Conservation (phyloP, 371 early-diverging fungal species). For the Coemansia sp. region DNA sequence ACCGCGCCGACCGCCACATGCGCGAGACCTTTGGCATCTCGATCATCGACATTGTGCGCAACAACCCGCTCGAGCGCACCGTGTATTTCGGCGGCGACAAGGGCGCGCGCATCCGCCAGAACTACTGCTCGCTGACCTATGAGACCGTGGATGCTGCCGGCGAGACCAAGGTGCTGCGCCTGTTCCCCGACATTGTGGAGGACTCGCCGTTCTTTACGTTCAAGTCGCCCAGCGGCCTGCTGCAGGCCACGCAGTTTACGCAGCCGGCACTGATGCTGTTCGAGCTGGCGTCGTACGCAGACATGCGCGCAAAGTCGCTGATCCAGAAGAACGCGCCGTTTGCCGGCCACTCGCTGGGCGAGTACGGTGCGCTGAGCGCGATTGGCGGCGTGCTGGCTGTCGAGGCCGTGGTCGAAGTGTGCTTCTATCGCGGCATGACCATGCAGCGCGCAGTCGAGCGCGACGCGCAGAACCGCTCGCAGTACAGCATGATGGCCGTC, state of each 20-base stretch:
- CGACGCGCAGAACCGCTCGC: constrained; percentile 80
- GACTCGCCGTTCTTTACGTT: constrained; percentile 85
- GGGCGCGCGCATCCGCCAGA: constrained; percentile 85
- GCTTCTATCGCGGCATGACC: constrained; percentile 97
- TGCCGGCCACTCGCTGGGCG: constrained; percentile 96
- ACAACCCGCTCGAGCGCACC: constrained; percentile 87
- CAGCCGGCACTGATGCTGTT: constrained; percentile 93
- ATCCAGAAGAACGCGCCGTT: constrained; percentile 84
- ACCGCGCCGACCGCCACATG: constrained; percentile 89
- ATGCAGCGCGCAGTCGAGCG: constrained; percentile 96
- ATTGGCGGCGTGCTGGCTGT: constrained; percentile 88
- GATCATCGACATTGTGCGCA: constrained; percentile 89
- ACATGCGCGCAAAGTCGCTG: constrained; percentile 88
- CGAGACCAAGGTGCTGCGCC: constrained; percentile 69
- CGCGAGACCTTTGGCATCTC: constrained; percentile 88
- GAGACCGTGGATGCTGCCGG: constrained; percentile 79
- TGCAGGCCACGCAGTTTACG: constrained; percentile 95
- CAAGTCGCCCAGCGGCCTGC: constrained; percentile 85
- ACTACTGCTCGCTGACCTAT: constrained; percentile 91
- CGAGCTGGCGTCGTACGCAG: constrained; percentile 92
- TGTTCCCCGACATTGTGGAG: constrained; percentile 90
- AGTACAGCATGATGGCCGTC: constrained; percentile 96
- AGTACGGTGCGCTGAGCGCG: constrained; percentile 91
- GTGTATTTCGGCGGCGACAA: constrained; percentile 94
- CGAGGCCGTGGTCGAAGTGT: constrained; percentile 87